A percentile compares a stretch with the other conserved stretches of the same genome.
These are phyloP conservation scores for Xenosphaeropsis pyriputrescens DNA, from an alignment of 2,329 filamentous ascomycete species.

Conservation along the genomic window DNA sequence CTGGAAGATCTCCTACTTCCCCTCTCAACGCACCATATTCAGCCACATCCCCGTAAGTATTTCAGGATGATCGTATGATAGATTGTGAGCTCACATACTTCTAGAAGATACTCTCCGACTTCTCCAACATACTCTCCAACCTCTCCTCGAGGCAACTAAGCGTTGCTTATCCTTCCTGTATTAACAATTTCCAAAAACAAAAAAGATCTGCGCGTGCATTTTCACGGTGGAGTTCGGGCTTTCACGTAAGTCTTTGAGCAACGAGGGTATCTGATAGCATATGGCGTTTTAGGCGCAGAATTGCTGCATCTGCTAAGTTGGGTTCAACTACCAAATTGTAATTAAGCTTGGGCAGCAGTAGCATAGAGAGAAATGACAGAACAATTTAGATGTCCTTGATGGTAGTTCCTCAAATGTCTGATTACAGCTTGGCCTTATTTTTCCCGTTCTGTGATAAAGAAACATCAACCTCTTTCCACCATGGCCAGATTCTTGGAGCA, in stretches of 20 bases:
- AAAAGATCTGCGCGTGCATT: not conserved
- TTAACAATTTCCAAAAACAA: conserved; percentile 1
- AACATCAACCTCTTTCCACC: conserved; percentile 29
- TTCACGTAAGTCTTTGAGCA: not conserved
- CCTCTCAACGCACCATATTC: not conserved
- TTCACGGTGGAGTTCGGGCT: conserved; percentile 1
- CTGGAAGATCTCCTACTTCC: conserved; percentile 1
- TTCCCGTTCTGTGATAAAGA: no score
- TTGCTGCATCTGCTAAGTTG: no score
- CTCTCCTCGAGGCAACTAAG: not conserved
- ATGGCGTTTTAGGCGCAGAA: not conserved
- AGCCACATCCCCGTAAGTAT: not conserved
- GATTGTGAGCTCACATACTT: not conserved
- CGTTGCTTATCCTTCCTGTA: not conserved
- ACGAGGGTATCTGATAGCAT: not conserved
- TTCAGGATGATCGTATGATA: not conserved
- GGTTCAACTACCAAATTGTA: no score
- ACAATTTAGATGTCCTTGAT: no score
- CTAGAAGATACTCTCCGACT: not conserved
- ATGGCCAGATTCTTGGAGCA: conserved; percentile 38
- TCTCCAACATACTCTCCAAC: conserved; percentile 1
- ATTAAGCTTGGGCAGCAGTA: no score
- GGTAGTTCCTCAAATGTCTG: no score
- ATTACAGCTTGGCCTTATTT: no score
- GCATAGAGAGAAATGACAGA: no score